Evolutionary conservation across 176 grass and related monocot species (phyloP), one percentile per base, ranked within the genome.

Genomic region (Carex cristatella): DNA sequence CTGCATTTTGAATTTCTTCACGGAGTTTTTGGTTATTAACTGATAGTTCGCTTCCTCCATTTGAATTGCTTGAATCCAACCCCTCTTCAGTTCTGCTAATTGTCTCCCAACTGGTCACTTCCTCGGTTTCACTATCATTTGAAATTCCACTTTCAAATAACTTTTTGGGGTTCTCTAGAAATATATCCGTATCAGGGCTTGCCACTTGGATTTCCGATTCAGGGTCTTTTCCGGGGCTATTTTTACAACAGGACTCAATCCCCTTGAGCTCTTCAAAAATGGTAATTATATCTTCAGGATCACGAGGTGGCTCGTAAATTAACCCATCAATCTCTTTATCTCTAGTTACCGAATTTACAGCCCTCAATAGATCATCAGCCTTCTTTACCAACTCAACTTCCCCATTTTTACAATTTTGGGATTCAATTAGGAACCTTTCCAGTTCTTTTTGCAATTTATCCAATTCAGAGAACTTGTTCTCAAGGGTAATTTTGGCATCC

Each of bases 41-140:
- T 15, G 92, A 93, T 65, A 83, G 63, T 27, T 94, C 89, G 19
- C 92, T 98, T 86, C 87, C 95, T 4, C 91, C 91, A 18, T 85
- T 91, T 69, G 95, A 93, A 91, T 84, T 87, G 18, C 89, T 91
- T 11, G 91, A 98, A 57, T 87, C 92, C 81, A 92, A 85, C 63
- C 94, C 95, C 35, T 88, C 91, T 79, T 57, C 74, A 10, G 27
- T 79, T 79, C 86, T 92, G 68, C 88, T 94, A 79, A 94, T 85
- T 78, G 95, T 98, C 61, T 98, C 95, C 95, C 95, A 94, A 91
- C 93, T 94, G 80, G 90, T 98, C 70, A 82, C 88, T 83, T 91
- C 92, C 35, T 94, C 95, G 46, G 19, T 84, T 31, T 88, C 91
- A 2, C 89, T 90, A 72, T 94, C 86, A 30, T 88, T 75, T 69